Conservation (phyloP, 1,284 basidiomycete species). For the Tremellales sp. region DNA sequence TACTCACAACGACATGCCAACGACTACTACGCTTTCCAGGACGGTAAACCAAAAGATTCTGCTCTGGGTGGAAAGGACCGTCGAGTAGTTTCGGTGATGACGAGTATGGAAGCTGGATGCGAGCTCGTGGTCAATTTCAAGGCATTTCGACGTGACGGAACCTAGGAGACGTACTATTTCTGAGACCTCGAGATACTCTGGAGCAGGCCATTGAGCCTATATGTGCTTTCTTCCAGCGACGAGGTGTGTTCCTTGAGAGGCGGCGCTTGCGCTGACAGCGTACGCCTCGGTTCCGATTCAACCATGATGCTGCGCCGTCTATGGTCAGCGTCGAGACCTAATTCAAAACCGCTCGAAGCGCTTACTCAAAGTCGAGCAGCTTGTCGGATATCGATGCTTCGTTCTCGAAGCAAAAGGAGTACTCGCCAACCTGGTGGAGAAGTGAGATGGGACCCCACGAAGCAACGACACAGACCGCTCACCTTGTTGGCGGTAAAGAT, state of each 20-base stretch:
- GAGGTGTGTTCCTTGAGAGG: slow-evolving; percentile 80
- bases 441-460: not conserved
- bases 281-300: slow-evolving; percentile 84
- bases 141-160: not conserved
- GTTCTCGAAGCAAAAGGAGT: slow-evolving; percentile 98
- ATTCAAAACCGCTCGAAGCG: slow-evolving; percentile 4
- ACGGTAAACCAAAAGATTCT: slow-evolving; percentile 85
- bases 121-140: not conserved
- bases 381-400: slow-evolving; percentile 88
- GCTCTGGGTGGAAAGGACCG: slow-evolving; percentile 37
- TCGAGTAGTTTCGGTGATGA: slow-evolving; percentile 40
- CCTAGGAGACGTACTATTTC: slow-evolving; percentile 64
- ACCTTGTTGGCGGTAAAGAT: slow-evolving; percentile 88
- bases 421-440: slow-evolving; percentile 66
- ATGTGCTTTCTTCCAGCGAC: slow-evolving; percentile 87
- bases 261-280: slow-evolving; percentile 66
- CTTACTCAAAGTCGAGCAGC: slow-evolving; percentile 82
- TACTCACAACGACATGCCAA: slow-evolving; percentile 65
- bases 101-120: slow-evolving; percentile 41
- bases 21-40: slow-evolving; percentile 68
- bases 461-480: slow-evolving; percentile 3
- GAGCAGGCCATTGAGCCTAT: slow-evolving; percentile 78
- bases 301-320: slow-evolving; percentile 68
- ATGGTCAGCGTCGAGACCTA: not conserved
- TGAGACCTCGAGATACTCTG: slow-evolving; percentile 84